Evolutionary conservation across 768 basidiomycete genomes (phyloP), one percentile per base, ranked within the genome.

Genomic region (Naganishia vaughanmartiniae): DNA sequence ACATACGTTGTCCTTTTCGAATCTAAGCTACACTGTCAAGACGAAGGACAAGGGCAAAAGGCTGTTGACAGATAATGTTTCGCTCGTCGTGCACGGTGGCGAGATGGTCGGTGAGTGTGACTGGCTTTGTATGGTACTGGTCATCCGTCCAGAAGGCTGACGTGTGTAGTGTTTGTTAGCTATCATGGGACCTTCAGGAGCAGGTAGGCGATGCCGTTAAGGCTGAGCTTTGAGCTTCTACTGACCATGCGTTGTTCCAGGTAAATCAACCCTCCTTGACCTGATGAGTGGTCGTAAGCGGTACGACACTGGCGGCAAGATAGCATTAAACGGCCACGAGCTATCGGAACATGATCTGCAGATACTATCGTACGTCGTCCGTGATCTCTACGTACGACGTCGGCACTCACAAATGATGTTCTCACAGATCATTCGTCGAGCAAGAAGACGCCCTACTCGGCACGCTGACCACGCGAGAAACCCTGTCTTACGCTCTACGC

Each of bases 381-480:
- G 5, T 53, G 2, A 24, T 3, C 30, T 30, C 12, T 5, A 11
- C 15, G 3, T 15, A 26, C n/a, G 10, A 33, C 11, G 21, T 10
- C 42, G 19, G 33, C 14, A 54, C 56, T n/a, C 7, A 28, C 14
- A 4, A 6, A 19, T 10, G n/a, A 1, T 4, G 4, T 51, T 19
- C 39, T 31, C 11, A 3, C 31, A 69, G 67, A 5, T 82, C 82
- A 7, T 87, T 86, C 69, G 86, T 87, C 24, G 87, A 87, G 76
- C 87, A 88, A 72, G 85, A 86, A 71, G 87, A 88, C 71, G 84
- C 86, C 0, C 80, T 88, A 0, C 79, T 87, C 9, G 87, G 87
- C 6, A 85, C 86, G 21, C 77, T 88, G 34, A 87, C 87, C 21
- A 87, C 87, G 17, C 80, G 84, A 0, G 87, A 88, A 76, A 86